A percentile compares a stretch with the other conserved stretches of the same genome.
Conservation (phyloP, 2,329 filamentous ascomycete species). For the Ophiosphaerella herpotricha region DNA sequence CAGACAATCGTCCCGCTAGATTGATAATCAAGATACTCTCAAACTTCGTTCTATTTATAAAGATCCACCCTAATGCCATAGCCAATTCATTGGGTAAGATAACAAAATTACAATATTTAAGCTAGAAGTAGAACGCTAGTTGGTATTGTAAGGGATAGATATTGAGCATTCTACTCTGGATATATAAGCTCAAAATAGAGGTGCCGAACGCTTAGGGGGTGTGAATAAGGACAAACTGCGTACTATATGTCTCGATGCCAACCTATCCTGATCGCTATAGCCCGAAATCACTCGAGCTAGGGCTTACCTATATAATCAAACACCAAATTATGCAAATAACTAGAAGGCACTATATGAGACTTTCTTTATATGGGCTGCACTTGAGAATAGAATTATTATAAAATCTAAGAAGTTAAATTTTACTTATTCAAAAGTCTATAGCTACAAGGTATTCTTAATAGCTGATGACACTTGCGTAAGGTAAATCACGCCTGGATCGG, state of each 20-base stretch:
- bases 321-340: neutral
- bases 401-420: neutral
- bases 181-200: too few species aligned
- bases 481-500: neutral
- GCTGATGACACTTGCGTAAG: neutral
- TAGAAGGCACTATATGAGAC: neutral
- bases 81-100: too few species aligned
- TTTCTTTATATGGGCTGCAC: neutral
- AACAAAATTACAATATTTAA: too few species aligned
- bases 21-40: too few species aligned
- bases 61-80: too few species aligned
- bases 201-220: neutral
- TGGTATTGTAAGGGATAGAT: too few species aligned
- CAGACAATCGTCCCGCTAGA: too few species aligned
- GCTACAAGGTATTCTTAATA: constrained; percentile 4
- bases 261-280: neutral
- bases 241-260: neutral
- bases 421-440: constrained; percentile 1
- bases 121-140: too few species aligned
- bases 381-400: neutral
- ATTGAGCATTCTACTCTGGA: too few species aligned
- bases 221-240: neutral
- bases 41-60: too few species aligned
- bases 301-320: neutral
- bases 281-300: too few species aligned